Evolutionary conservation across 163 green algal genomes (phyloP).

Genomic region (Scenedesmus sp.): DNA sequence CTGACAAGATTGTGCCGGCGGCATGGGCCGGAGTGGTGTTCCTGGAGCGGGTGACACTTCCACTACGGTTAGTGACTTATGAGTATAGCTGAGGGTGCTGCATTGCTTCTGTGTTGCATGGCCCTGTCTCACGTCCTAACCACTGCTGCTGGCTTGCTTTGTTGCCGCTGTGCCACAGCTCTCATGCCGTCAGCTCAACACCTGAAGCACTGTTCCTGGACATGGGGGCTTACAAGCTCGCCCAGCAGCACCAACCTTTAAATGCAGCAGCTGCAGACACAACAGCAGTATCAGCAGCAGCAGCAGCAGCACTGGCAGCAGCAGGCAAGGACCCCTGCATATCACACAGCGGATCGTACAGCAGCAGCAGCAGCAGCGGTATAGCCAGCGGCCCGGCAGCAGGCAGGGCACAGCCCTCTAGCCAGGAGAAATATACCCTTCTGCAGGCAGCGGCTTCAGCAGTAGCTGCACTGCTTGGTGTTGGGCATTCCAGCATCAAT

Average conservation of each 20-base stretch:
- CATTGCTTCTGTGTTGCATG: neutral
- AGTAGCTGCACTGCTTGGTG: neutral
- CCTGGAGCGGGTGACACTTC: too few relatives aligned
- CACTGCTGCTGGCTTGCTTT: neutral
- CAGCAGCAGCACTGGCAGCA: neutral
- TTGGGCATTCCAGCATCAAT: neutral
- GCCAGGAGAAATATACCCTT: neutral
- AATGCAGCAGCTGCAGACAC: too few relatives aligned
- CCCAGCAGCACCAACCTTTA: neutral
- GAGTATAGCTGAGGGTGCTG: neutral
- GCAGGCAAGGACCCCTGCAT: neutral
- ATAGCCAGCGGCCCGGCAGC: too few relatives aligned
- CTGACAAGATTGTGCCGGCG: too few relatives aligned
- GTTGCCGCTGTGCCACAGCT: neutral
- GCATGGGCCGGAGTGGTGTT: too few relatives aligned
- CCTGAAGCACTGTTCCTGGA: neutral
- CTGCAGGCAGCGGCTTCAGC: neutral
- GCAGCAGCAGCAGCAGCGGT: neutral
- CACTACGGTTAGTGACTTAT: too few relatives aligned
- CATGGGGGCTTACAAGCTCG: neutral
- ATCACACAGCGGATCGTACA: neutral
- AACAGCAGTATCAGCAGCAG: neutral
- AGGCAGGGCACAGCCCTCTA: neutral
- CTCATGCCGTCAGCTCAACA: neutral
- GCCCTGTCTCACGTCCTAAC: neutral